Conservation (phyloP, 2,329 filamentous ascomycete species). For the Clathrospora elynae region DNA sequence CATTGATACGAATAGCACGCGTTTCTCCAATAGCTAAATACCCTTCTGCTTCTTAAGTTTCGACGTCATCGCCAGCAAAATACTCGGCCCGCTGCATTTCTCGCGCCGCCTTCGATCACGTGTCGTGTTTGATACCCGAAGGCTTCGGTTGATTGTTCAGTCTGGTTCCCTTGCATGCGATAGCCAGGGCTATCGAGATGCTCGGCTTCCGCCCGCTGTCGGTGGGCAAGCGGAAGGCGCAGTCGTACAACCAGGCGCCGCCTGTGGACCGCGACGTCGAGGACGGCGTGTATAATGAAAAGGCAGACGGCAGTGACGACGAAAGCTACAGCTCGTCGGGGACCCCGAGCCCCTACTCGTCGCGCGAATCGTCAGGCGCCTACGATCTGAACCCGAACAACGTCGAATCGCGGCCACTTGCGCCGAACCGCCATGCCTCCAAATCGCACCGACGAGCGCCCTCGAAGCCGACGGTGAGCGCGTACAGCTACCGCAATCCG, state of each 20-base stretch:
- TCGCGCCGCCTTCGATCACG: neutral
- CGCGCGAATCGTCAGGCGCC: constrained; percentile 53
- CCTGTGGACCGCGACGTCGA: constrained; percentile 40
- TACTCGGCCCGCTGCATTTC: neutral
- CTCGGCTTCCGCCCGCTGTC: constrained; percentile 46
- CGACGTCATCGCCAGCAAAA: neutral
- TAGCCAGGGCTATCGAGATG: constrained; percentile 29
- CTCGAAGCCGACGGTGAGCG: constrained; percentile 39
- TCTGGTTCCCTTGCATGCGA: no score
- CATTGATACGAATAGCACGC: no score
- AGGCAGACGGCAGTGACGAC: constrained; percentile 45
- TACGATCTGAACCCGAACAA: constrained; percentile 42
- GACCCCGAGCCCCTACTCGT: constrained; percentile 58
- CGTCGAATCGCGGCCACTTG: constrained; percentile 28
- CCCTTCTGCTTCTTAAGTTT: no score
- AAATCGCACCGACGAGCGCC: constrained; percentile 22
- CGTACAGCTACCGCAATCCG: constrained; percentile 66
- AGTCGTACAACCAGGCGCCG: constrained; percentile 39
- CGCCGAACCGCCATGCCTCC: constrained; percentile 18
- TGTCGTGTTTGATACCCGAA: no score
- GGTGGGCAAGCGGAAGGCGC: constrained; percentile 46
- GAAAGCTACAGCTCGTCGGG: constrained; percentile 43
- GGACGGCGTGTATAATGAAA: constrained; percentile 47
- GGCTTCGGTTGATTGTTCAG: no score
- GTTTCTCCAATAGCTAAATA: no score